phyloP scores from a whole-genome alignment of 1,284 basidiomycete species.

The Phylloboletellus chloephorus region DNA sequence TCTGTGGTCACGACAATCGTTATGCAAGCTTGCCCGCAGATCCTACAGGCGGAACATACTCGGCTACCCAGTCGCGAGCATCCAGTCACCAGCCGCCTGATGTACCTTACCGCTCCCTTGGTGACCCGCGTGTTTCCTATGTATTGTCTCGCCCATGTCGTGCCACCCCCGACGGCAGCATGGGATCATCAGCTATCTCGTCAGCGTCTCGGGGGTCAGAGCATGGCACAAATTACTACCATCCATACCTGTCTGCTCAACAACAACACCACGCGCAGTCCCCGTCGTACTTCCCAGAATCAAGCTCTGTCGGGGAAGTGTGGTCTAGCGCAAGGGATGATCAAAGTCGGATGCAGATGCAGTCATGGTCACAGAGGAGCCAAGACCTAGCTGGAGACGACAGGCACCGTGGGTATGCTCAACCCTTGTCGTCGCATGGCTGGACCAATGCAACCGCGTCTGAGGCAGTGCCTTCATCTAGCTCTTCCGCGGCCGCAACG shows the following conservation, averaged over 20 bases:
- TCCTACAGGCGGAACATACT: constrained; percentile 16
- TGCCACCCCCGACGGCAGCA: constrained; percentile 24
- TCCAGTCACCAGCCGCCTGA: constrained; percentile 29
- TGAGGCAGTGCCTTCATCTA: constrained; percentile 20
- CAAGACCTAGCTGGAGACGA: constrained; percentile 24
- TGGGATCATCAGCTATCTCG: constrained; percentile 19
- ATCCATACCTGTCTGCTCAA: constrained; percentile 24
- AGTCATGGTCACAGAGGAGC: constrained; percentile 25
- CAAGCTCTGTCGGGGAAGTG: constrained; percentile 17
- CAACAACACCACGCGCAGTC: constrained; percentile 25
- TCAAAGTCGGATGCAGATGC: constrained; percentile 18
- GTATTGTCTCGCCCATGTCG: constrained; percentile 24
- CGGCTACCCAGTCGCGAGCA: constrained; percentile 16
- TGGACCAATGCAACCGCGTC: constrained; percentile 23
- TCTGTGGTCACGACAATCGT: constrained; percentile 19
- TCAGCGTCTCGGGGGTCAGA: constrained; percentile 27
- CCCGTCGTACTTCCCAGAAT: constrained; percentile 25
- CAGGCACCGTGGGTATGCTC: constrained; percentile 30
- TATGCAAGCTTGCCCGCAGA: constrained; percentile 26
- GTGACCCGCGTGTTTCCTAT: constrained; percentile 28
- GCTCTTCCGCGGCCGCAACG: constrained; percentile 20
- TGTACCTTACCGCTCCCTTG: constrained; percentile 22
- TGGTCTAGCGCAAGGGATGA: constrained; percentile 27
- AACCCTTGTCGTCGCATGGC: constrained; percentile 22
- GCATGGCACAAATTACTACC: constrained; percentile 21